These are phyloP conservation scores for Fraxinus xanthoxyloides DNA, from an alignment of 305 asterid species.

Conservation along the genomic window DNA sequence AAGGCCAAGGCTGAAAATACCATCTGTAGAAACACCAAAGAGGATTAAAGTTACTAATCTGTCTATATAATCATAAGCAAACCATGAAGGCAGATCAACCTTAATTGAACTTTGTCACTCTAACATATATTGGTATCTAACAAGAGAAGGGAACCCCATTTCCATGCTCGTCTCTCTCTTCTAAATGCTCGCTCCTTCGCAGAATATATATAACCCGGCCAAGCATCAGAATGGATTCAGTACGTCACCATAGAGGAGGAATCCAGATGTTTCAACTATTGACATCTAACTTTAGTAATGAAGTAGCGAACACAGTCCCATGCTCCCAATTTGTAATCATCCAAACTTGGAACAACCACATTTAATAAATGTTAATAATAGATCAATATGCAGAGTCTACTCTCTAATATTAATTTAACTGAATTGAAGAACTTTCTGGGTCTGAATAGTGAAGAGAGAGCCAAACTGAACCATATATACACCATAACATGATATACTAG, in stretches of 20 bases:
- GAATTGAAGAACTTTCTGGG: neutral
- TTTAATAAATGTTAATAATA: neutral
- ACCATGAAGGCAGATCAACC: neutral
- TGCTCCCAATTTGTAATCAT: neutral
- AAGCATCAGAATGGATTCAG: neutral
- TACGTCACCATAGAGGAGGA: neutral
- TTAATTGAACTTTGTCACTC: neutral
- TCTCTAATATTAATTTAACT: neutral
- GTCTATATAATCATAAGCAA: conserved; percentile 9
- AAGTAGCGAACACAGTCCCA: neutral
- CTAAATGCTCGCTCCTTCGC: conserved; percentile 6
- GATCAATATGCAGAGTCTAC: neutral
- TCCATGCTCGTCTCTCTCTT: conserved; percentile 9
- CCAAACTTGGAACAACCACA: neutral
- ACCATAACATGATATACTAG: neutral
- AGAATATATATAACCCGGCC: conserved; percentile 5
- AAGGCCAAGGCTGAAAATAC: conserved; percentile 97
- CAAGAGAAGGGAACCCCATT: neutral
- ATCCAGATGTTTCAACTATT: neutral
- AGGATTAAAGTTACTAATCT: conserved; percentile 15
- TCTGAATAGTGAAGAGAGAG: neutral
- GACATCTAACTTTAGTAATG: neutral
- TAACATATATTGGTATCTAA: conserved; percentile 9
- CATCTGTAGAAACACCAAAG: conserved; percentile 68
- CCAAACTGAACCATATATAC: neutral